Conservation (phyloP, 371 early-diverging fungal genomes). For the Smittium culicis region DNA sequence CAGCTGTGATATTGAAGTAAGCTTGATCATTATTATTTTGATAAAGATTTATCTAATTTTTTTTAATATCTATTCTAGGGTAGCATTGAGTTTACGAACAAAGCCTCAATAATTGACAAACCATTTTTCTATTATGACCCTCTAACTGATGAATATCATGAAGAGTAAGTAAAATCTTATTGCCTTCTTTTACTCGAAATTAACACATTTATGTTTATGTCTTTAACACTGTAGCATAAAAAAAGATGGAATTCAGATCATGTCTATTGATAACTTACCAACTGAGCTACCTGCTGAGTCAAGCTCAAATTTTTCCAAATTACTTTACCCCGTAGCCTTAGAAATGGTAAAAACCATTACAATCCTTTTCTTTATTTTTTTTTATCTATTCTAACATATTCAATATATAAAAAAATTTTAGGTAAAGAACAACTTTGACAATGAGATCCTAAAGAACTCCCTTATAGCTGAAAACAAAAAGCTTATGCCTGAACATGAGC, state of each 20-base stretch:
- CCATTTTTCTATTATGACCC: conserved; percentile 90
- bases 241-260: conserved; percentile 73
- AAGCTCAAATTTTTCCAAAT: conserved; percentile 75
- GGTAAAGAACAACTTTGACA: conserved; percentile 38
- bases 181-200: background rate
- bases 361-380: background rate
- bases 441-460: conserved; percentile 58
- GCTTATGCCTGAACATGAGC: conserved; percentile 41
- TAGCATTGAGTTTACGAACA: conserved; percentile 82
- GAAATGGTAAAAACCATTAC: conserved; percentile 55
- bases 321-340: conserved; percentile 64
- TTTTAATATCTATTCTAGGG: conserved; percentile 33
- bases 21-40: conserved; percentile 14
- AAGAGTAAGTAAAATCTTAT: conserved; percentile 38
- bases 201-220: too few relatives aligned
- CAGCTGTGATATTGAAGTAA: conserved; percentile 76
- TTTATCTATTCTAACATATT: background rate
- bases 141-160: conserved; percentile 47
- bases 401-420: conserved; percentile 6
- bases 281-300: conserved; percentile 90
- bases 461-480: conserved; percentile 61
- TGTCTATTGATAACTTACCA: conserved; percentile 93
- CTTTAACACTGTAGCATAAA: conserved; percentile 41
- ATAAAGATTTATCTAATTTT: conserved; percentile 14
- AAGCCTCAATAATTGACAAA: conserved; percentile 71